Conservation (phyloP, 129 eudicot genomes). For the Tagetes patula region DNA sequence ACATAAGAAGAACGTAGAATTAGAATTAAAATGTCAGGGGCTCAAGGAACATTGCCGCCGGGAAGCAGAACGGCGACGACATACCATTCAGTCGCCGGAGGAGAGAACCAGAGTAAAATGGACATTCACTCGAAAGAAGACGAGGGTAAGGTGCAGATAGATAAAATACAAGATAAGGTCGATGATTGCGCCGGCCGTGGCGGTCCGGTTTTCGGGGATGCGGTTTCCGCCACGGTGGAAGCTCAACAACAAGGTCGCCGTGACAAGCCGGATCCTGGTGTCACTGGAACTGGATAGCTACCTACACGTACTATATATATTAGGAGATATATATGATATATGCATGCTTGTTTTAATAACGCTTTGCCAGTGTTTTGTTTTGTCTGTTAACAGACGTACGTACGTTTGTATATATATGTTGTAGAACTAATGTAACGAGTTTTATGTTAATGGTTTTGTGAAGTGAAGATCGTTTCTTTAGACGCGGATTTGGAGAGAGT, state of each 20-base stretch:
- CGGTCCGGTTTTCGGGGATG: conserved; percentile 77
- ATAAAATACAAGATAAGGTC: conserved; percentile 74
- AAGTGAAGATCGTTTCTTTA: too few species aligned
- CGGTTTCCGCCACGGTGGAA: conserved; percentile 38
- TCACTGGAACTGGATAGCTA: conserved; percentile 69
- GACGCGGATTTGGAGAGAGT: too few species aligned
- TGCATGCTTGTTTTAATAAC: neutral
- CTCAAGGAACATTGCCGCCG: conserved; percentile 86
- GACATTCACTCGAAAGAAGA: conserved; percentile 61
- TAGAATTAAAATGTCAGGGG: conserved; percentile 62
- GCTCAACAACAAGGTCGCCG: conserved; percentile 49
- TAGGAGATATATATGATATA: too few species aligned
- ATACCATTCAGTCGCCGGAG: conserved; percentile 61
- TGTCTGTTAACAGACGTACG: neutral
- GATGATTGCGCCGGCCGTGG: conserved; percentile 84
- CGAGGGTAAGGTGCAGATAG: conserved; percentile 62
- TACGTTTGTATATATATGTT: neutral
- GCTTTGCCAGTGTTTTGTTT: neutral
- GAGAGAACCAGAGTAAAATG: conserved; percentile 53
- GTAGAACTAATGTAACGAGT: neutral
- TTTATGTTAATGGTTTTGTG: neutral
- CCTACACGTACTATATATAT: too few species aligned
- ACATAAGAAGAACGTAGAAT: neutral
- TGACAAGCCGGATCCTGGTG: conserved; percentile 72
- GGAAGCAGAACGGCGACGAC: conserved; percentile 70